Evolutionary conservation across 1,284 basidiomycete species (phyloP).

Genomic region (Volvariella volvacea): DNA sequence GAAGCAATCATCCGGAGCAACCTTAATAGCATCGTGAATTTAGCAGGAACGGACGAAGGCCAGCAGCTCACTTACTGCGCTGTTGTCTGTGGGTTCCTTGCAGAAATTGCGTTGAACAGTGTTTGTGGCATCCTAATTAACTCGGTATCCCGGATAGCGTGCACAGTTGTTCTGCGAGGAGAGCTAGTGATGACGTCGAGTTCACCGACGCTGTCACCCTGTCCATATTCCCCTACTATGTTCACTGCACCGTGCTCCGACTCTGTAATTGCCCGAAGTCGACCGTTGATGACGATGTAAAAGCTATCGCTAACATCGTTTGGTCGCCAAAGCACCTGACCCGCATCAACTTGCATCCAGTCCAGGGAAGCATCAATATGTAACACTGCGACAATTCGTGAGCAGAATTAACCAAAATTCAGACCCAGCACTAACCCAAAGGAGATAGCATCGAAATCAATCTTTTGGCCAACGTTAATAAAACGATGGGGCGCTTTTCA

Average conservation of each 20-base stretch:
- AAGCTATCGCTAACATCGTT: conserved; percentile 90
- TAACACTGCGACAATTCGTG: conserved; percentile 51
- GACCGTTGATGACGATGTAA: conserved; percentile 98
- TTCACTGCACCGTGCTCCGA: conserved; percentile 67
- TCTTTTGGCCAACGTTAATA: conserved; percentile 94
- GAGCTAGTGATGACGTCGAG: conserved; percentile 97
- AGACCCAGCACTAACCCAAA: conserved; percentile 46
- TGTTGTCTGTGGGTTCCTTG: conserved; percentile 92
- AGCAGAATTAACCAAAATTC: not conserved
- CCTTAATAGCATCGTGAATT: conserved; percentile 25
- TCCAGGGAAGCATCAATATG: conserved; percentile 97
- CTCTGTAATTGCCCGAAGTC: conserved; percentile 79
- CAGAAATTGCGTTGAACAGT: conserved; percentile 94
- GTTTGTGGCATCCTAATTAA: conserved; percentile 97
- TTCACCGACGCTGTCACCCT: conserved; percentile 84
- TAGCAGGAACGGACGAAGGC: conserved; percentile 1
- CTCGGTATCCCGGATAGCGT: conserved; percentile 97
- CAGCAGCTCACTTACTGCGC: conserved; percentile 61
- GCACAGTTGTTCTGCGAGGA: conserved; percentile 84
- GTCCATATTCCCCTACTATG: conserved; percentile 91
- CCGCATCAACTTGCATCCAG: conserved; percentile 96
- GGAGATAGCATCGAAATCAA: conserved; percentile 92
- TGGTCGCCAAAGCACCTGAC: conserved; percentile 89
- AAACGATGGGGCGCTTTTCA: conserved; percentile 91
- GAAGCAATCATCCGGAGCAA: conserved; percentile 90